phyloP scores from a whole-genome alignment of 1,139 yeast genomes.

The Dujonia santamariae region DNA sequence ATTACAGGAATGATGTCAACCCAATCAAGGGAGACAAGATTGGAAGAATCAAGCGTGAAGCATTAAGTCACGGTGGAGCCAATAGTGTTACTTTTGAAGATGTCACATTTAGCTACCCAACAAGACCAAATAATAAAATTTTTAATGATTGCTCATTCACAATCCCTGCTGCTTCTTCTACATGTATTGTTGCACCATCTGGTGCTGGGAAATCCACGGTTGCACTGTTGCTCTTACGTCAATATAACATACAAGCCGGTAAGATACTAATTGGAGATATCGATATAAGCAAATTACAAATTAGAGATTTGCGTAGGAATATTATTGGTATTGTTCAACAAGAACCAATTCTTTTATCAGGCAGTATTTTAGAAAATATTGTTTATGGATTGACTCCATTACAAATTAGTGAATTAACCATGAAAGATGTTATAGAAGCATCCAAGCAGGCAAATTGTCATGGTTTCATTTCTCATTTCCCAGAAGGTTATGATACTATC shows the following conservation, averaged over 20 bases:
- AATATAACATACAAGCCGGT: constrained; percentile 60
- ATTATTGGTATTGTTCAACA: constrained; percentile 83
- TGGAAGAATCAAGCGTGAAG: background rate
- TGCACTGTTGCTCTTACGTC: constrained; percentile 67
- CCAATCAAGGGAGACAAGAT: constrained; percentile 41
- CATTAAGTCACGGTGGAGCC: too few species aligned
- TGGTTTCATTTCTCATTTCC: constrained; percentile 46
- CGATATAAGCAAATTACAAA: constrained; percentile 61
- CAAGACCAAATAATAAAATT: constrained; percentile 73
- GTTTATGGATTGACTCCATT: constrained; percentile 66
- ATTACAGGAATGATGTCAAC: constrained; percentile 41
- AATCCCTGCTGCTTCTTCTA: constrained; percentile 68
- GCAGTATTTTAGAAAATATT: constrained; percentile 75
- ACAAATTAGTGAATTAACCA: constrained; percentile 38
- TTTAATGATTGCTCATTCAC: constrained; percentile 62
- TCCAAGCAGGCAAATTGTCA: constrained; percentile 56
- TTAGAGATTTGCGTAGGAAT: constrained; percentile 67
- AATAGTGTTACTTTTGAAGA: constrained; percentile 53
- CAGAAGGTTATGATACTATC: constrained; percentile 52
- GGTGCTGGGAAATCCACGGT: constrained; percentile 92
- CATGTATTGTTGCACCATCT: constrained; percentile 88
- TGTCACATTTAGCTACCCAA: constrained; percentile 80
- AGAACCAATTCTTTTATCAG: constrained; percentile 80
- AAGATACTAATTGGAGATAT: constrained; percentile 63
- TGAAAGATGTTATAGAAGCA: constrained; percentile 42